Evolutionary conservation across 257 asterid genomes (phyloP).

Genomic region (Solanum chmielewskii): DNA sequence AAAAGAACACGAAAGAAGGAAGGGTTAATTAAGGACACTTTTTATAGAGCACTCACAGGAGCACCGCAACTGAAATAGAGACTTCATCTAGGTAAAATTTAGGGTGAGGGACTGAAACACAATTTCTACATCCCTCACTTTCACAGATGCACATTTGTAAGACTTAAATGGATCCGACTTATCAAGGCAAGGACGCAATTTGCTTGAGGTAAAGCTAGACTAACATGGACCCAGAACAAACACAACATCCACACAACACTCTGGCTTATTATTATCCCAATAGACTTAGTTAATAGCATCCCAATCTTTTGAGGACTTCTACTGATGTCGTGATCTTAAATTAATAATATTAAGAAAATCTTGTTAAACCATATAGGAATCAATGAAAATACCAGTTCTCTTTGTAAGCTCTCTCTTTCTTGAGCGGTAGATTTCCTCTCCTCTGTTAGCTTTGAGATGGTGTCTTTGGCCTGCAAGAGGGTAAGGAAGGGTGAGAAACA

Average conservation of each 20-base stretch:
- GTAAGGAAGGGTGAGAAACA: not conserved
- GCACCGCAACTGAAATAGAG: not conserved
- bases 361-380: not conserved
- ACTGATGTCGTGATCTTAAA: not conserved
- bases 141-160: not conserved
- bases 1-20: not conserved
- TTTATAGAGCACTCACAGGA: not conserved
- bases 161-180: not conserved
- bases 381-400: constrained; percentile 41
- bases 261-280: not conserved
- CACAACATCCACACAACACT: not conserved
- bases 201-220: not conserved
- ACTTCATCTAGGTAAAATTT: not conserved
- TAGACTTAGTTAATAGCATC: not conserved
- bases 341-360: not conserved
- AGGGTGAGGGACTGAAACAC: not conserved
- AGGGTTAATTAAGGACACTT: not conserved
- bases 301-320: not conserved
- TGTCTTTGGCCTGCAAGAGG: constrained; percentile 43
- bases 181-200: not conserved
- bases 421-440: constrained; percentile 27
- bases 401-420: constrained; percentile 33
- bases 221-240: not conserved
- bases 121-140: not conserved
- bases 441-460: constrained; percentile 42